These are phyloP conservation scores for Termitomyces sp. DNA, from an alignment of 768 basidiomycete genomes.

Conservation along the genomic window DNA sequence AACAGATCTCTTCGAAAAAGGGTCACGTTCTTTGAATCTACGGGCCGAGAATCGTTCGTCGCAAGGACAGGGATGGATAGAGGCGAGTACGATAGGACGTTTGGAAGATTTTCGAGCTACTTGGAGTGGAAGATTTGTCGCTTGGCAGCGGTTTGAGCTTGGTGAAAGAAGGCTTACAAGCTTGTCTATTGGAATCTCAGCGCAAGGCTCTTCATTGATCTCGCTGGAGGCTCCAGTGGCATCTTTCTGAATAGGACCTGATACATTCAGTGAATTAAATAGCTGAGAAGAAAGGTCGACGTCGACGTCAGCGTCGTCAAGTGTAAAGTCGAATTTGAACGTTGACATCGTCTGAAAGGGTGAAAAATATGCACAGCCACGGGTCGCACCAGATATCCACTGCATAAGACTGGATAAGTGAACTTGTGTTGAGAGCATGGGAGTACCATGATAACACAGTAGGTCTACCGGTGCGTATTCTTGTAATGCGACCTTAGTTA, in stretches of 20 bases:
- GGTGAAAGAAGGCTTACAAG: slow-evolving; percentile 13
- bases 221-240: background rate
- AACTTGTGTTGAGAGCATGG: background rate
- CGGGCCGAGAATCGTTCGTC: background rate
- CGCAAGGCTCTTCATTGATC: slow-evolving; percentile 18
- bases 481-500: no score
- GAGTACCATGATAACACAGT: background rate
- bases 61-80: slow-evolving; percentile 41
- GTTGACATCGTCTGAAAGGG: slow-evolving; percentile 20
- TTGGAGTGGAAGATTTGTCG: slow-evolving; percentile 12
- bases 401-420: no score
- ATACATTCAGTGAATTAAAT: slow-evolving; percentile 2
- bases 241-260: background rate
- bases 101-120: slow-evolving; percentile 68
- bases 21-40: slow-evolving; percentile 15
- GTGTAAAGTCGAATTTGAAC: slow-evolving; percentile 71
- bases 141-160: background rate
- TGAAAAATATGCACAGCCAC: slow-evolving; percentile 10
- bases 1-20: slow-evolving; percentile 85
- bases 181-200: slow-evolving; percentile 27
- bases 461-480: no score
- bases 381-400: background rate
- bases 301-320: slow-evolving; percentile 38
- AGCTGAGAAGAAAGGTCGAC: slow-evolving; percentile 9
- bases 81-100: slow-evolving; percentile 77